Evolutionary conservation across 2,329 filamentous ascomycete species (phyloP).

Genomic region (Tolypocladium inflatum): DNA sequence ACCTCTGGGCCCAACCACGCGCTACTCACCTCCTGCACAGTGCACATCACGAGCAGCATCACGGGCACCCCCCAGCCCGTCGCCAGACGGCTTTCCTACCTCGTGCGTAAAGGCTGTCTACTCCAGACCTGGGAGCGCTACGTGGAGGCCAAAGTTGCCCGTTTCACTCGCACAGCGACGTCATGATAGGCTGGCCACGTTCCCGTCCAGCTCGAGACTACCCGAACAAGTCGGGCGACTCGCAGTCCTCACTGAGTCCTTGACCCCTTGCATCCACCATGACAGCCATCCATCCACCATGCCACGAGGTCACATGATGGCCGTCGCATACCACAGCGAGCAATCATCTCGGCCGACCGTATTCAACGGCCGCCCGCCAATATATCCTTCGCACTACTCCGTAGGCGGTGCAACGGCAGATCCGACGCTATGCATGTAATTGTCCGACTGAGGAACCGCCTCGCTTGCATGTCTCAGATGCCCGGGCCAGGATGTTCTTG

Average conservation of each 20-base stretch:
- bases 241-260: too few species aligned
- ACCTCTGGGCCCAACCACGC: constrained; percentile 19
- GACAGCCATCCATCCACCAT: background rate
- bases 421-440: background rate
- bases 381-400: too few species aligned
- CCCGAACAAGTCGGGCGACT: too few species aligned
- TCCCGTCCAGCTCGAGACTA: background rate
- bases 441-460: background rate
- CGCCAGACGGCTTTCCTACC: background rate
- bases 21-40: background rate
- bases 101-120: background rate
- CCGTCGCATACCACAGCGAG: background rate
- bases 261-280: too few species aligned
- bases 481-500: background rate
- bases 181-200: background rate
- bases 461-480: constrained; percentile 1
- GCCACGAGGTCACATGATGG: background rate
- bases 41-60: background rate
- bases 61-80: background rate
- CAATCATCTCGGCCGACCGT: background rate
- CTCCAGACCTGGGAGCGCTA: background rate
- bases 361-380: background rate
- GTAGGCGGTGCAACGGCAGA: constrained; percentile 2
- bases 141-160: background rate
- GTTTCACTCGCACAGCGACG: background rate